Base-by-base conservation (phyloP, 768 basidiomycete genomes). In the Tricholoma hemisulphureum region DNA sequence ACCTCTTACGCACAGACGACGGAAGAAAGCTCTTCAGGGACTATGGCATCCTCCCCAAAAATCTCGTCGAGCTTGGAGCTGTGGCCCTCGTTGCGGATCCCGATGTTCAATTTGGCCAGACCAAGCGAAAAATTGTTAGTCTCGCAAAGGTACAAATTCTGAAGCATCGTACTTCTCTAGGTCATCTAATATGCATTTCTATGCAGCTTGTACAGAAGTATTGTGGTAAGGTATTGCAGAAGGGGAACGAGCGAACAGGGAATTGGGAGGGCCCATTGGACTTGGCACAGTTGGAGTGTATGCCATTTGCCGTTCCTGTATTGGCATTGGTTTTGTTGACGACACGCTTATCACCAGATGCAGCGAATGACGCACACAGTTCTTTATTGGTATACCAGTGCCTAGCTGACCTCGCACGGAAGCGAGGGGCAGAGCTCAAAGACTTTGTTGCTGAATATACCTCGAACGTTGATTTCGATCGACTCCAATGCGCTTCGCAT, bases 301-400 rank as follows among this genome's bases (percentile, higher is more conserved):
- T 26, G 45, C 52, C 2, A n/a, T 20, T 18, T 51, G 23, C 39
- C 6, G 11, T 18, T 46, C 2, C 21, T 14, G 31, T 29, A 41
- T 46, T 10, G 46, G 9, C 23, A 45, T 37, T 11, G 10, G 14
- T 3, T 21, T 56, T 21, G 24, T 37, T 16, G 31, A 20, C n/a
- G 6, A 55, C 23, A 3, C 1, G 7, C 29, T 29, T 10, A 7
- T n/a, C 35, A n/a, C 5, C 32, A 77, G 76, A 77, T 61, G 74
- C 75, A 4, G 74, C 75, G 7, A 74, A 75, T 55, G 76, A 77
- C 57, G 74, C 68, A 13, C 75, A 76, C 57, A 69, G 67, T 28
- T 63, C 69, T 1, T 35, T 74, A 13, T 67, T 68, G 62, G 67
- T 74, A 8, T 74, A 71, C 34, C 50, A 63, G 4, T 65, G 58